Base-by-base conservation (phyloP, 106 monocot species). In the Hemerocallis citrina region DNA sequence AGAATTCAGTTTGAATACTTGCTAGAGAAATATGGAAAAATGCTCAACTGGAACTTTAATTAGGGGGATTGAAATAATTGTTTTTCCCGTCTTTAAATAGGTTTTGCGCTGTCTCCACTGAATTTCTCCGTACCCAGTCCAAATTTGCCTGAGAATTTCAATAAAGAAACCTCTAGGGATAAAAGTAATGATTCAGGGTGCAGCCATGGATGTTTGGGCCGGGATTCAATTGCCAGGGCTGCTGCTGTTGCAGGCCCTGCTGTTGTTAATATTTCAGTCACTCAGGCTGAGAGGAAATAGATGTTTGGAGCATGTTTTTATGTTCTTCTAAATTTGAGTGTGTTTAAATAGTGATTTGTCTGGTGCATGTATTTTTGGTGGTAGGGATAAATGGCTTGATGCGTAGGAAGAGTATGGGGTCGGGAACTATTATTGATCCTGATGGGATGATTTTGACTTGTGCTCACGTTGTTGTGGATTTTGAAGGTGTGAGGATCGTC, bases 381-480 rank as follows among this genome's bases (percentile, higher is more conserved):
- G 59, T 51, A 92, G 88, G 84, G 22, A 67, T 68, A 45, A 41
- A 66, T 63, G 88, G 84, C 1, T 15, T 81, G 43, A 71, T 69
- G 45, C 37, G 78, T 55, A 84, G 68, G 10, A 90, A 74, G 74
- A 81, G 87, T 43, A 81, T 90, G 50, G 95, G 95, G 6, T 96
- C 86, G 20, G 90, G 95, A 50, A 90, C 90, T 3, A 90, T 96
- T 30, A 87, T 96, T 45, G 90, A 96, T 67, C 84, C 86, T 5
- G 84, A 96, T 67, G 95, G 95, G 13, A 96, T 87, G 8, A 91
- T 96, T 38, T 48, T 96, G 72, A 96, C 95, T 12, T 96, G 90
- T 59, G 90, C 95, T 32, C 95, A 96, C 77, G 84, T 87, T 40
- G 90, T 96, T 14, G 76, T 63, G 13, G 78, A 86, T 55, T 63